Percentiles rank a stretch among this genome's conserved stretches.
Conservation (phyloP, 139 green algal species). For the Tetraselmis striata region DNA sequence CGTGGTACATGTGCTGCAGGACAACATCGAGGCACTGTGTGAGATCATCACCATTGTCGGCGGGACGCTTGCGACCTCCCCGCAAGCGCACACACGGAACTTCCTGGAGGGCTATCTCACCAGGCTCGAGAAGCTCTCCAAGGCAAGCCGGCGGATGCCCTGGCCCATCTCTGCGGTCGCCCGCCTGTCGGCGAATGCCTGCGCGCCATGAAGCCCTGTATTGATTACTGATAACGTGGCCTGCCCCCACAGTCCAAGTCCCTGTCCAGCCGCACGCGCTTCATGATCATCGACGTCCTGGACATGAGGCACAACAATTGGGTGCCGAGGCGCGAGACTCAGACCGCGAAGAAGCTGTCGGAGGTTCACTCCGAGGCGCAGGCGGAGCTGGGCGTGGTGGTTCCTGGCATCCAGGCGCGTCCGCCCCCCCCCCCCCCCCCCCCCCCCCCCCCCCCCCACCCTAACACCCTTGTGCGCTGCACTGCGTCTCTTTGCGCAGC, state of each 20-base stretch:
- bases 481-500: no score
- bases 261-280: conserved; percentile 33
- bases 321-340: conserved; percentile 47
- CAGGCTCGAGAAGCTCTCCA: conserved; percentile 34
- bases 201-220: no score
- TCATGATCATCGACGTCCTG: conserved; percentile 61
- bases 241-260: conserved; percentile 2
- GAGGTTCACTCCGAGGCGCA: conserved; percentile 72
- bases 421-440: no score
- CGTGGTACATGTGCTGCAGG: no score
- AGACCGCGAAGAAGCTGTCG: conserved; percentile 84
- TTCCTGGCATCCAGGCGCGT: neutral
- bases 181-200: no score
- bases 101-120: conserved; percentile 37
- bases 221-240: no score
- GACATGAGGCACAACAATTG: conserved; percentile 61
- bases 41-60: conserved; percentile 78
- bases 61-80: neutral
- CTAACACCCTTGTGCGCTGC: no score
- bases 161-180: no score
- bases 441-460: no score
- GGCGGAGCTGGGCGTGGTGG: conserved; percentile 80
- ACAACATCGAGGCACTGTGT: conserved; percentile 87
- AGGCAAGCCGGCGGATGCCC: conserved; percentile 21
- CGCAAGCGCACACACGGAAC: neutral